Conservation (phyloP, 2,329 filamentous ascomycete genomes). For the Fusarium mangiferae region DNA sequence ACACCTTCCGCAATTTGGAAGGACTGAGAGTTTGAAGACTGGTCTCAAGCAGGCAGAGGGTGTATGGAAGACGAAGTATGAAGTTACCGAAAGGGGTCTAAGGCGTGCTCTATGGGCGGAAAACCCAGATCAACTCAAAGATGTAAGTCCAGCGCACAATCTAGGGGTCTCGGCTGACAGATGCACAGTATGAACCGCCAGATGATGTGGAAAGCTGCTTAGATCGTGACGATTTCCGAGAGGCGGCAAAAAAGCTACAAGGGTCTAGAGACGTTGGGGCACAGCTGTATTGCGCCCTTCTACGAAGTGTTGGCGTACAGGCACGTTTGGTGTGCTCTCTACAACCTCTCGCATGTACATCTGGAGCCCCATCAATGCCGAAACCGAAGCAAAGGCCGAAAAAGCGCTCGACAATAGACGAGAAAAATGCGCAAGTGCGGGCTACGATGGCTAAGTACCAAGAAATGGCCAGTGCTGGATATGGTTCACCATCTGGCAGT, state of each 20-base stretch:
- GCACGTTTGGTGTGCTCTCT: conserved; percentile 89
- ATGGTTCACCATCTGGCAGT: conserved; percentile 44
- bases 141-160: conserved; percentile 55
- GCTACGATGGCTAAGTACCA: conserved; percentile 56
- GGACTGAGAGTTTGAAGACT: conserved; percentile 79
- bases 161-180: conserved; percentile 32
- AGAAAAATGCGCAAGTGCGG: conserved; percentile 50
- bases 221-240: conserved; percentile 78
- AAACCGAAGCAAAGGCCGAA: conserved; percentile 48
- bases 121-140: conserved; percentile 66
- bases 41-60: conserved; percentile 77
- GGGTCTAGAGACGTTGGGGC: conserved; percentile 92
- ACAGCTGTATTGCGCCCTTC: conserved; percentile 88
- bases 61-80: conserved; percentile 76
- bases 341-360: conserved; percentile 79
- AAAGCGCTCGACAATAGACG: conserved; percentile 45
- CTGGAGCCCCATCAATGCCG: conserved; percentile 60
- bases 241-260: conserved; percentile 73
- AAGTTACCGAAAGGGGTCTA: conserved; percentile 76
- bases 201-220: conserved; percentile 73
- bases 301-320: conserved; percentile 84
- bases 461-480: conserved; percentile 42
- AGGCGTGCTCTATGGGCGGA: conserved; percentile 81
- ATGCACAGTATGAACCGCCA: conserved; percentile 63
- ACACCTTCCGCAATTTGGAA: conserved; percentile 77